These are phyloP conservation scores for Fusarium sp. DNA, from an alignment of 2,329 filamentous ascomycete species.

Conservation along the genomic window DNA sequence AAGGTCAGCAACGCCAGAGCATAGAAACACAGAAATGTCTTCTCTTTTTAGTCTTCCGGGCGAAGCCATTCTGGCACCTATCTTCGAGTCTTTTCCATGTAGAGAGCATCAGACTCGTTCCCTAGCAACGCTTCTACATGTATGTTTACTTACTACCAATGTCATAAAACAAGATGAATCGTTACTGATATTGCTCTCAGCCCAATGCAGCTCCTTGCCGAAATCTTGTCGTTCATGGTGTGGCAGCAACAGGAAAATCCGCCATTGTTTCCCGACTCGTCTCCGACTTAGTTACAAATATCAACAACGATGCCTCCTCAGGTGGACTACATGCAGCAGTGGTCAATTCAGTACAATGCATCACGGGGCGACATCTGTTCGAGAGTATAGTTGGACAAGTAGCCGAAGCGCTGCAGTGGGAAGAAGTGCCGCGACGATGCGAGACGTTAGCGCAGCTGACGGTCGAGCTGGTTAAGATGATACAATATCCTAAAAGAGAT, in stretches of 20 bases:
- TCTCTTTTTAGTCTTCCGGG: constrained; percentile 64
- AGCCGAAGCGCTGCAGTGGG: constrained; percentile 60
- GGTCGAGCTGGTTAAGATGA: constrained; percentile 75
- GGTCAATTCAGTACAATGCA: constrained; percentile 78
- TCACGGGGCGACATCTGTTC: constrained; percentile 80
- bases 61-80: constrained; percentile 59
- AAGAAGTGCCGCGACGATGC: constrained; percentile 69
- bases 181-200: constrained; percentile 52
- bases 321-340: constrained; percentile 66
- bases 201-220: constrained; percentile 74
- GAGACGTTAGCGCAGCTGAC: constrained; percentile 83
- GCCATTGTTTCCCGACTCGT: constrained; percentile 69
- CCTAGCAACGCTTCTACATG: constrained; percentile 65
- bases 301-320: constrained; percentile 22
- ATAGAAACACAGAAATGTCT: constrained; percentile 44
- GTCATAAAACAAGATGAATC: not conserved
- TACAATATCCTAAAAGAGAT: constrained; percentile 58
- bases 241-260: constrained; percentile 88
- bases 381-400: constrained; percentile 75
- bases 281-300: constrained; percentile 37
- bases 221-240: constrained; percentile 83
- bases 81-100: constrained; percentile 64
- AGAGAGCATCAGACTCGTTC: constrained; percentile 69
- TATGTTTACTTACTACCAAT: constrained; percentile 46
- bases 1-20: not conserved